Evolutionary conservation across 768 basidiomycete species (phyloP), one percentile per base, ranked within the genome.

Genomic region (Galerina sulciceps): DNA sequence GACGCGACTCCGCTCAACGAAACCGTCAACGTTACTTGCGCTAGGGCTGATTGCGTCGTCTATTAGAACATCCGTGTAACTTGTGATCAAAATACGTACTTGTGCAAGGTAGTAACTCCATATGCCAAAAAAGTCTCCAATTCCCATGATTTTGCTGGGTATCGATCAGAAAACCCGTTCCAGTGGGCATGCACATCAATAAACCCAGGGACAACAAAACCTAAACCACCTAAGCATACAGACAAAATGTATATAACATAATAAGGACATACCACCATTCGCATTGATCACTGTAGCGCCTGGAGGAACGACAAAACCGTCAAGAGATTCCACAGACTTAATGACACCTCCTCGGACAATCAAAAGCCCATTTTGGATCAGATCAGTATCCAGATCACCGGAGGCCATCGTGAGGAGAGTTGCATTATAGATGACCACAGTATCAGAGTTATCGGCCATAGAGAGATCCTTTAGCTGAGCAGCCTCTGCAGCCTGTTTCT

Each of bases 131-230:
- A 90, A 0, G 87, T 83, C 66, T 87, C 81, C 76, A 88, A 77
- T 65, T 91, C 89, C 88, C 89, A 91, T 10, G 88, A 90, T 43
- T 78, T 79, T 6, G 87, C 80, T 0, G 89, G 89, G 62, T 84
- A 83, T 34, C 75, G 74, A 31, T 75, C 79, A 0, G 36, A 62
- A 57, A 83, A 81, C 0, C 87, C 88, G 15, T 73, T 65, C 89
- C 89, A 91, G 57, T 91, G 90, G 2, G 89, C 89, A 63, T 91
- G 89, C 8, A 87, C 85, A 56, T 91, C 89, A 49, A 91, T 84
- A 68, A 90, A 90, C 2, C 89, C 90, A 14, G 89, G 89, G 3
- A 85, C 71, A 15, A 91, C 76, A 58, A 79, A 88, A 5, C 86
- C 89, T 90, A 49, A 13, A 13, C 40, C 26, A 36, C 26, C 15